Evolutionary conservation across 805 yeast genomes (phyloP), one percentile per base, ranked within the genome.

Genomic region (Metschnikowia kunwiensis): DNA sequence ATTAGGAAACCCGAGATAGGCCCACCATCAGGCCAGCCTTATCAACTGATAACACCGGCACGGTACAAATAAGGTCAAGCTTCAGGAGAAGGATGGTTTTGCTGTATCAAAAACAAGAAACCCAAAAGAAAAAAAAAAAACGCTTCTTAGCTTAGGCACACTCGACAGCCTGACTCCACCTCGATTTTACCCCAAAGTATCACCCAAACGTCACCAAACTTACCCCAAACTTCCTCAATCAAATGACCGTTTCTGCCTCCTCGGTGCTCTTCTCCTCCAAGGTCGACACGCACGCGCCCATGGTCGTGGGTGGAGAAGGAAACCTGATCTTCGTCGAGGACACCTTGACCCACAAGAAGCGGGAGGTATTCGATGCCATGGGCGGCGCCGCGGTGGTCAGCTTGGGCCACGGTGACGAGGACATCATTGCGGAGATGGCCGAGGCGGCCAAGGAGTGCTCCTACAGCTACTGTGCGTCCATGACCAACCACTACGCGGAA

Each of bases 331-430:
- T 28, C 12, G 27, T 43, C n/a, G 50, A 43, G 24, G 49, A 45
- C 30, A 16, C 47, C 4, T 27, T 35, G 17, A 42, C 47, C 11
- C 38, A 32, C 19, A 32, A 36, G 24, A 23, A 38, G 24, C 33
- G 42, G 16, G 47, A 40, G 18, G 25, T 46, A 4, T 46, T 46
- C 24, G 50, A 46, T 24, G 50, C 47, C 9, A 29, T 43, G 35
- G 50, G 50, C 17, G 49, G 49, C 3, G 50, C 47, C n/a, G 50
- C 47, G 3, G 50, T 46, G 17, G 38, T 37, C 17, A 42, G 38
- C 4, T 42, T 43, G 38, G 50, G 50, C 34, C 50, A 46, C 37
- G 39, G 43, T 13, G 50, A 46, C 34, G 42, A 40, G 17, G 50
- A 43, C 8, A 40, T 46, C 9, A 36, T 24, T 11, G 43, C 32